Conservation (phyloP, 2,329 filamentous ascomycete genomes). For the Aspergillus sp. region DNA sequence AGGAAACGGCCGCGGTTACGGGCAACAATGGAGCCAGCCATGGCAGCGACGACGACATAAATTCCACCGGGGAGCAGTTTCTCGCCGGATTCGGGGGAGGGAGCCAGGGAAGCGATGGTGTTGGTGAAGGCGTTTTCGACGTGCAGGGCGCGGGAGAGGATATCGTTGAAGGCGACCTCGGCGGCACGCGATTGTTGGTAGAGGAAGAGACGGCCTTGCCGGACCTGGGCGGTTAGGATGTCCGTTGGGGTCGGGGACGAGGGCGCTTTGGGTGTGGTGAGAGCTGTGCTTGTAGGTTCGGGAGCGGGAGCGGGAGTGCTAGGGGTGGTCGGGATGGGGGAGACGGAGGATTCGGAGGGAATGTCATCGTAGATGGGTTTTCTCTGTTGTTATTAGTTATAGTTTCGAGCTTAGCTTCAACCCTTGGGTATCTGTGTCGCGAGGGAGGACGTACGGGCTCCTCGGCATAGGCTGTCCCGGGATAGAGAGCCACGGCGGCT, state of each 20-base stretch:
- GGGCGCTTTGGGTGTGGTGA: slow-evolving; percentile 55
- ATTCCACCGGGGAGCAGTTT: slow-evolving; percentile 85
- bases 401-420: background rate
- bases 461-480: slow-evolving; percentile 49
- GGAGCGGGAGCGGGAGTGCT: slow-evolving; percentile 27
- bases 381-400: slow-evolving; percentile 29
- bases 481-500: slow-evolving; percentile 45
- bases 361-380: slow-evolving; percentile 52
- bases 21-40: slow-evolving; percentile 91
- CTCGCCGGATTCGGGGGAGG: slow-evolving; percentile 82
- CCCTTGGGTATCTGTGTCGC: background rate
- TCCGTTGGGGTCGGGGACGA: slow-evolving; percentile 79
- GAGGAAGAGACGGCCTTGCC: slow-evolving; percentile 76
- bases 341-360: slow-evolving; percentile 30
- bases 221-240: slow-evolving; percentile 81
- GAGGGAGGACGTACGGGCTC: slow-evolving; percentile 39
- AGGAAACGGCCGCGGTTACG: slow-evolving; percentile 86
- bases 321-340: slow-evolving; percentile 29
- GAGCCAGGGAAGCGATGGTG: slow-evolving; percentile 87
- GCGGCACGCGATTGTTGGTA: slow-evolving; percentile 74
- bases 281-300: slow-evolving; percentile 28
- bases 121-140: slow-evolving; percentile 88
- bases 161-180: slow-evolving; percentile 81
- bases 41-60: slow-evolving; percentile 90
- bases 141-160: slow-evolving; percentile 78